A percentile compares a stretch with the other conserved stretches of the same genome.
These are phyloP conservation scores for Enteropsectra breve DNA, from an alignment of 371 early-diverging fungal species.

Conservation along the genomic window DNA sequence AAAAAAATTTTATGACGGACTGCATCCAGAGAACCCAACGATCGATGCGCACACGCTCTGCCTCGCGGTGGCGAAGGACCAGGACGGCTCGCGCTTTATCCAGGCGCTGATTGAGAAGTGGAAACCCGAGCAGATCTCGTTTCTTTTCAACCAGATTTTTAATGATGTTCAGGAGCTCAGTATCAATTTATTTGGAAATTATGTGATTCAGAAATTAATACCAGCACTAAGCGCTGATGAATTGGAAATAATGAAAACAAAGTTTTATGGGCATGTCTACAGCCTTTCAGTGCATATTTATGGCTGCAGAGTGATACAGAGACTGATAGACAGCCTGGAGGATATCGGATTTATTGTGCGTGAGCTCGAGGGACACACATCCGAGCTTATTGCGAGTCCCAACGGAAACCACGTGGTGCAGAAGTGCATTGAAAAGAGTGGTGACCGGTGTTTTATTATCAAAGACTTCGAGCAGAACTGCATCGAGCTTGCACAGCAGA, in stretches of 20 bases:
- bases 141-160: constrained; percentile 85
- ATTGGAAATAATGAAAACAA: constrained; percentile 58
- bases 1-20: background rate
- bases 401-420: constrained; percentile 99
- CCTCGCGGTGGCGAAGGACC: constrained; percentile 75
- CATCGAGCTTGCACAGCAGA: constrained; percentile 83
- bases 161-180: constrained; percentile 80
- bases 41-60: constrained; percentile 30
- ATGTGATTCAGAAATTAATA: constrained; percentile 92
- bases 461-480: constrained; percentile 90
- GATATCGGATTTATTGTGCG: constrained; percentile 66
- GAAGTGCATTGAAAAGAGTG: constrained; percentile 77
- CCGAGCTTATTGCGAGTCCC: constrained; percentile 94
- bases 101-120: constrained; percentile 92
- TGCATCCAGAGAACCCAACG: background rate
- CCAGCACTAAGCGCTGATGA: constrained; percentile 41
- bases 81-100: constrained; percentile 95
- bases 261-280: constrained; percentile 83
- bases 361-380: constrained; percentile 80
- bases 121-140: constrained; percentile 75
- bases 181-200: constrained; percentile 99
- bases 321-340: constrained; percentile 89
- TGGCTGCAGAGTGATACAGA: constrained; percentile 98
- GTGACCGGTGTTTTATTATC: constrained; percentile 31
- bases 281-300: constrained; percentile 92